Conservation (phyloP, 225 moss, liverwort and hornwort species). For the Anthoceros angustus region DNA sequence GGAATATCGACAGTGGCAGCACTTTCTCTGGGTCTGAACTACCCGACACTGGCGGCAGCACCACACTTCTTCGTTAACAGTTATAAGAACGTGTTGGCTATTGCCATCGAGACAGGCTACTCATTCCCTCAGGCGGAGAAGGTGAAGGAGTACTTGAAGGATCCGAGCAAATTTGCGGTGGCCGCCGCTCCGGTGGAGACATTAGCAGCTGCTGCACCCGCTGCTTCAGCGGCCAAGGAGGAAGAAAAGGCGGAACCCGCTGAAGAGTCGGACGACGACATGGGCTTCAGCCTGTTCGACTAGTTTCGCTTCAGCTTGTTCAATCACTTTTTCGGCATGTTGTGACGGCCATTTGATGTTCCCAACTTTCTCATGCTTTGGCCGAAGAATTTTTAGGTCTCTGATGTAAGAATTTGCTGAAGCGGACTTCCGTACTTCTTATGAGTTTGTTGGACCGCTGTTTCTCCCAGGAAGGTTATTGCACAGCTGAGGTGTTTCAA, state of each 20-base stretch:
- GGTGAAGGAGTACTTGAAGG: constrained; percentile 84
- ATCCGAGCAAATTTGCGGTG: constrained; percentile 64
- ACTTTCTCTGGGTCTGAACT: constrained; percentile 47
- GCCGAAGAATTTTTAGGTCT: no score
- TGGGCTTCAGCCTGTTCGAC: constrained; percentile 73
- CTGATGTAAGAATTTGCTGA: no score
- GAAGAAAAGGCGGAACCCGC: constrained; percentile 43
- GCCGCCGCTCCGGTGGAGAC: constrained; percentile 29
- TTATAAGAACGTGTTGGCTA: constrained; percentile 76
- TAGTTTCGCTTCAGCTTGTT: constrained; percentile 12
- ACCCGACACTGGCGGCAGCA: constrained; percentile 75
- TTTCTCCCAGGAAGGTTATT: no score
- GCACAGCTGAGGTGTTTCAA: no score
- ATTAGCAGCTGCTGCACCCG: constrained; percentile 13
- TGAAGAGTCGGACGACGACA: constrained; percentile 83
- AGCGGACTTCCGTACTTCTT: no score
- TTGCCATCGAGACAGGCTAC: constrained; percentile 81
- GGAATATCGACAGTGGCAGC: constrained; percentile 78
- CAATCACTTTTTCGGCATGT: background rate
- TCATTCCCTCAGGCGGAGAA: constrained; percentile 76
- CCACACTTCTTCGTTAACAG: constrained; percentile 77
- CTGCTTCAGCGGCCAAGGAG: constrained; percentile 25
- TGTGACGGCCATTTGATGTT: background rate
- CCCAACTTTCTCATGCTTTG: no score
- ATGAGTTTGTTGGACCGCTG: no score